Conservation (phyloP, 164 flowering plant genomes). For the Hamamelis virginiana region DNA sequence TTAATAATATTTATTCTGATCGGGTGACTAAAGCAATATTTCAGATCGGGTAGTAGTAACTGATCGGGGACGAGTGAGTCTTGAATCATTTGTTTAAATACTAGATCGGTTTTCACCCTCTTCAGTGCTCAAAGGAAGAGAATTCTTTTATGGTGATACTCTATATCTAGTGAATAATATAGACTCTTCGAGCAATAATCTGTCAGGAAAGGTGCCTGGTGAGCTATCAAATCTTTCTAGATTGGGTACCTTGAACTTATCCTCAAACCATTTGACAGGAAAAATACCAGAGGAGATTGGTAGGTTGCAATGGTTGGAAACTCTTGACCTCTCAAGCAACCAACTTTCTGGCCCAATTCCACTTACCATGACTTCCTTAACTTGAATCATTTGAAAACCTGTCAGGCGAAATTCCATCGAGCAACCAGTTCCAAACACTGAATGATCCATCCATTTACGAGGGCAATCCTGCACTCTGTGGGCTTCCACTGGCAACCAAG, state of each 20-base stretch:
- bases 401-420: slow-evolving; percentile 20
- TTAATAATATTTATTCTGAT: too few relatives aligned
- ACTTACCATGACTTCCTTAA: too few relatives aligned
- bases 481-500: too few relatives aligned
- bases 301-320: slow-evolving; percentile 6
- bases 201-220: slow-evolving; percentile 6
- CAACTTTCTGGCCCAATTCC: slow-evolving; percentile 21
- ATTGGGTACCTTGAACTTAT: too few relatives aligned
- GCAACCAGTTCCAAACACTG: slow-evolving; percentile 22
- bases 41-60: too few relatives aligned
- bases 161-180: slow-evolving; percentile 5
- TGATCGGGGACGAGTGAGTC: too few relatives aligned
- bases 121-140: slow-evolving; percentile 13
- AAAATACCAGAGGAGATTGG: slow-evolving; percentile 14
- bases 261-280: too few relatives aligned
- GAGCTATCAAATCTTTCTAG: slow-evolving; percentile 11
- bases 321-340: slow-evolving; percentile 22
- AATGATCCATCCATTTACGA: too few relatives aligned
- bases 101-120: too few relatives aligned
- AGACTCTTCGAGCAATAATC: slow-evolving; percentile 18
- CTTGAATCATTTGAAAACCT: slow-evolving; percentile 22
- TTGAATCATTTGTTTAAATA: too few relatives aligned
- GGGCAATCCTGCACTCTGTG: too few relatives aligned
- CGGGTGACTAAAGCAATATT: too few relatives aligned
- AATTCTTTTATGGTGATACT: not conserved